A percentile compares a stretch with the other conserved stretches of the same genome.
phyloP scores from a whole-genome alignment of 2,329 filamentous ascomycete genomes.

The Leptodontidium sp. region DNA sequence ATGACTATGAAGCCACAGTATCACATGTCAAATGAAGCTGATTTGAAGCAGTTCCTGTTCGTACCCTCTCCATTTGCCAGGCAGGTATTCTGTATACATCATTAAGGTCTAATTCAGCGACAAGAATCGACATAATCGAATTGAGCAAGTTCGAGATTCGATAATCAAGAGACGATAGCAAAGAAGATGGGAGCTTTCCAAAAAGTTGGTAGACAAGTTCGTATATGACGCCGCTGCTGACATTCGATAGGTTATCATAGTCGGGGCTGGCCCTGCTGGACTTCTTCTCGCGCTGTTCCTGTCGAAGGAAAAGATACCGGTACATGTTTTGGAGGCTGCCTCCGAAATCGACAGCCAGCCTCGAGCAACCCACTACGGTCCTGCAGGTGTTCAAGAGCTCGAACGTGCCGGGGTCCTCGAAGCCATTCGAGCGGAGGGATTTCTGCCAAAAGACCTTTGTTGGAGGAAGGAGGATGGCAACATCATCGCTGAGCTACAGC shows the following conservation, averaged over 20 bases:
- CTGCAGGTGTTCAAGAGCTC: not conserved
- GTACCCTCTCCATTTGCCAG: not conserved
- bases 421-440: not conserved
- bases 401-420: not conserved
- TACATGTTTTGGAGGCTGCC: not conserved
- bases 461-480: conserved; percentile 1
- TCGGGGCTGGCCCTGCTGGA: not conserved
- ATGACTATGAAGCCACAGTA: not conserved
- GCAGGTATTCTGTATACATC: not conserved
- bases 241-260: not conserved
- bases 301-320: not conserved
- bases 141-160: not conserved
- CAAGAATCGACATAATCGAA: not conserved
- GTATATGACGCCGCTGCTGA: not conserved
- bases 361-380: not conserved
- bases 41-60: not conserved
- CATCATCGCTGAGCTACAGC: not conserved
- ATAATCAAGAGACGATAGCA: not conserved
- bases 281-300: not conserved
- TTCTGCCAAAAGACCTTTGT: not conserved
- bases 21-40: conserved; percentile 1
- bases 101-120: not conserved
- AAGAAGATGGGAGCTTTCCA: not conserved
- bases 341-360: not conserved
- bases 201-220: not conserved